Evolutionary conservation across 1,284 basidiomycete species (phyloP), one percentile per base, ranked within the genome.

Genomic region (Tremellales sp.): DNA sequence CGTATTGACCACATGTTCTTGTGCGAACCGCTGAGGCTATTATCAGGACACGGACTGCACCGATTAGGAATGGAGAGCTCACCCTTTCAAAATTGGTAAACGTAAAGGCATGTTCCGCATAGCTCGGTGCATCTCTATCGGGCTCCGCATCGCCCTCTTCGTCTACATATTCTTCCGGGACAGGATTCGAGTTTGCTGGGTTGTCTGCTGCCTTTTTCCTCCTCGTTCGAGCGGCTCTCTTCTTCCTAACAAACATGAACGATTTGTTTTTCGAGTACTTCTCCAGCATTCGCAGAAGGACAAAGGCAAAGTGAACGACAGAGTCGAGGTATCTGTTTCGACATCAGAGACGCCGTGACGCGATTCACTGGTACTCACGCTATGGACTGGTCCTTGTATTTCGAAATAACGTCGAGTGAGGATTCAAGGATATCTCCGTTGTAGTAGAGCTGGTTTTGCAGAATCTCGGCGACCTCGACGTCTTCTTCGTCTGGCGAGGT

Each of bases 361-460:
- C 18, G 37, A 9, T 6, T 12, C 18, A 40, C 1, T 9, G 12
- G 9, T 9, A 65, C 75, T 54, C 37, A 76, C 74, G 67, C 71
- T 35, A 77, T 63, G 0, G 67, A 74, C 61, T 68, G 74, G 29
- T 84, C 79, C 60, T 84, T 86, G 76, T 89, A 94, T 27, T 77
- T 75, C 34, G 80, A 77, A 45, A 95, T 70, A 45, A 86, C 83
- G 22, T 85, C 82, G 33, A 91, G 75, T 0, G 89, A 80, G 19
- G 91, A 81, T 61, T 95, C 91, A 39, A 97, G 81, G 14, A 92
- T 83, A 55, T 93, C 88, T 28, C 87, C 89, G 60, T 92, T 91
- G 74, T 95, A 97, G 60, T 95, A 85, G 32, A 97, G 75, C 68
- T 93, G 87, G 58, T 90, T 82, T 60, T 90, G 87, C 3, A 97